A percentile compares a stretch with the other conserved stretches of the same genome.
Evolutionary conservation across 148 eudicot genomes (phyloP).

Genomic region (Dianthus caryophyllus): DNA sequence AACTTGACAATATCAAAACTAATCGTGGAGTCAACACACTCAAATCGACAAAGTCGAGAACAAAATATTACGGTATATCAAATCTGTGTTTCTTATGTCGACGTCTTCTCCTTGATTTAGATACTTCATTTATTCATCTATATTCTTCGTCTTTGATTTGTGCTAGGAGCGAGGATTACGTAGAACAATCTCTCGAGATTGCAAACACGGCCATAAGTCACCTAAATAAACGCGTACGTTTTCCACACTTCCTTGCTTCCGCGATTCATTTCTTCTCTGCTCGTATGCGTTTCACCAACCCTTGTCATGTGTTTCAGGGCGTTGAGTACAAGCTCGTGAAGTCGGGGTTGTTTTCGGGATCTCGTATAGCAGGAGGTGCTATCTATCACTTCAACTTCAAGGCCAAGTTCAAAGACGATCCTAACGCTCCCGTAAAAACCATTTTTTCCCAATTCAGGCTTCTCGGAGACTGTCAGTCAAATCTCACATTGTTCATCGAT

Average conservation of each 20-base stretch:
- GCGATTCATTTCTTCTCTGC: neutral
- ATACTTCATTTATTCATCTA: neutral
- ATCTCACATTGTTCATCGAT: neutral
- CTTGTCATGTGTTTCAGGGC: neutral
- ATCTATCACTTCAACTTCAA: conserved; percentile 8
- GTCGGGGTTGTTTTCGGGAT: conserved; percentile 1
- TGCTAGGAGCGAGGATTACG: neutral
- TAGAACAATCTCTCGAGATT: neutral
- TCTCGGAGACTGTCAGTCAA: neutral
- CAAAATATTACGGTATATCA: neutral
- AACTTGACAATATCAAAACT: no score
- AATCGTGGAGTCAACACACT: no score
- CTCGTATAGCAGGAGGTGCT: neutral
- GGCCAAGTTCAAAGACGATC: neutral
- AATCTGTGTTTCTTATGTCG: neutral
- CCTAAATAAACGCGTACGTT: neutral
- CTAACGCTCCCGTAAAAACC: neutral
- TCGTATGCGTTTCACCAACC: neutral
- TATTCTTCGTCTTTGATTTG: neutral
- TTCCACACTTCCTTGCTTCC: neutral
- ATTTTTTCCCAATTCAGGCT: neutral
- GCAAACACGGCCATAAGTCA: neutral
- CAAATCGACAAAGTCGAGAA: neutral
- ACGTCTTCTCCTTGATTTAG: neutral
- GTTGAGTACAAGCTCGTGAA: conserved; percentile 6